Base-by-base conservation (phyloP, 2,329 filamentous ascomycete genomes). In the Fusarium scirpi region DNA sequence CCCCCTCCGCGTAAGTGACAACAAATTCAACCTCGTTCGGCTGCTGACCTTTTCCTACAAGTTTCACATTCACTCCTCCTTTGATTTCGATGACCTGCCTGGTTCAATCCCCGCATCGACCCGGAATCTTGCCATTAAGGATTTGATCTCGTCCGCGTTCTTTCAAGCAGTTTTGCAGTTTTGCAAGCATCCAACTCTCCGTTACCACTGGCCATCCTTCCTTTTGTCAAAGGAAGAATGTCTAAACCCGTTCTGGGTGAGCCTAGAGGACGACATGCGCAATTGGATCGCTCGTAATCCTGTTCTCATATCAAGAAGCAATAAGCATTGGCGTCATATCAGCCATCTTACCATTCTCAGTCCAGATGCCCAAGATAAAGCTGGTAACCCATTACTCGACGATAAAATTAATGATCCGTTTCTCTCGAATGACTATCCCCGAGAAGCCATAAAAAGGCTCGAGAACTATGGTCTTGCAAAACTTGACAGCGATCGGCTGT, bases 31-130 rank as follows among this genome's bases (percentile, higher is more conserved):
- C 7, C 16, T 2, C 5, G 4, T 13, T 8, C 6, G 2, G 2
- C 1, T 15, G 1, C 41, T 56, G 9, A 56, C 5, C 5, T 18
- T 20, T 13, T 4, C 10, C 3, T 6, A 18, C 12, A 12, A 72
- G 70, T 71, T 72, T 24, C 34, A 65, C 18, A 62, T 72, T 22
- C 58, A 71, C 3, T 41, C 59, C 0, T 48, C 60, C 9, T 67
- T 71, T 2, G 49, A 59, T 10, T 52, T 61, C 6, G 51, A 55
- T 4, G 59, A 44, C 6, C 57, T 27, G 12, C 16, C 59, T 7
- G 43, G 34, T 24, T 61, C 62, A 9, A 32, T 65, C 3, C 32
- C 49, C 6, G 40, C 51, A 1, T 64, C 70, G 2, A 7, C 22
- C 13, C 30, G 32, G 3, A 68, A 65, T 5, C 8, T 54, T 1